These are phyloP conservation scores for Rutstroemia sp. DNA, from an alignment of 2,329 filamentous ascomycete species.

Conservation along the genomic window DNA sequence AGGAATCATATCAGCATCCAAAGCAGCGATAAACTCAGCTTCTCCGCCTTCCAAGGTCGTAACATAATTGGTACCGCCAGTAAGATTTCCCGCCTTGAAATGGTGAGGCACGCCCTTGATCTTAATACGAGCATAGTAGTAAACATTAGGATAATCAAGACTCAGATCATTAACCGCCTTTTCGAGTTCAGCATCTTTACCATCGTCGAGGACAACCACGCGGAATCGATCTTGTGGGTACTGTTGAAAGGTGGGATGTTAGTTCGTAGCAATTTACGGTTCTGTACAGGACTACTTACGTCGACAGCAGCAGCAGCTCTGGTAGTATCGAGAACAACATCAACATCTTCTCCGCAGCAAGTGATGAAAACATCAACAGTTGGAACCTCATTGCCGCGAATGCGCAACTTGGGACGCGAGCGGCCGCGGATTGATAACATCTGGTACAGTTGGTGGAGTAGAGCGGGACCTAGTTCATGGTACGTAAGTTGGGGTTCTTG, in stretches of 20 bases:
- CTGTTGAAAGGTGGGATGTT: not conserved
- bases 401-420: conserved; percentile 44
- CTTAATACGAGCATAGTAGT: conserved; percentile 38
- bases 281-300: not conserved
- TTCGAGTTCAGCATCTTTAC: conserved; percentile 36
- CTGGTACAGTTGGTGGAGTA: conserved; percentile 51
- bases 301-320: conserved; percentile 48
- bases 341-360: conserved; percentile 49
- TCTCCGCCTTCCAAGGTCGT: conserved; percentile 39
- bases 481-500: conserved; percentile 2
- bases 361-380: conserved; percentile 51
- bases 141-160: conserved; percentile 35
- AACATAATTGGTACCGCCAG: conserved; percentile 47
- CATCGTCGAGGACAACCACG: conserved; percentile 50
- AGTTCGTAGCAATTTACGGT: not conserved
- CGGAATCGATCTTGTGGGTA: conserved; percentile 46
- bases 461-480: conserved; percentile 35
- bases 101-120: conserved; percentile 35
- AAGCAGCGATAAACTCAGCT: conserved; percentile 50
- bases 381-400: conserved; percentile 31
- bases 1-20: conserved; percentile 64
- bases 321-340: conserved; percentile 37
- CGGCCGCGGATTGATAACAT: conserved; percentile 50
- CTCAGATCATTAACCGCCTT: conserved; percentile 32
- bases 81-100: conserved; percentile 60